Conservation (phyloP, 1,284 basidiomycete genomes). For the Bjerkandera adusta region DNA sequence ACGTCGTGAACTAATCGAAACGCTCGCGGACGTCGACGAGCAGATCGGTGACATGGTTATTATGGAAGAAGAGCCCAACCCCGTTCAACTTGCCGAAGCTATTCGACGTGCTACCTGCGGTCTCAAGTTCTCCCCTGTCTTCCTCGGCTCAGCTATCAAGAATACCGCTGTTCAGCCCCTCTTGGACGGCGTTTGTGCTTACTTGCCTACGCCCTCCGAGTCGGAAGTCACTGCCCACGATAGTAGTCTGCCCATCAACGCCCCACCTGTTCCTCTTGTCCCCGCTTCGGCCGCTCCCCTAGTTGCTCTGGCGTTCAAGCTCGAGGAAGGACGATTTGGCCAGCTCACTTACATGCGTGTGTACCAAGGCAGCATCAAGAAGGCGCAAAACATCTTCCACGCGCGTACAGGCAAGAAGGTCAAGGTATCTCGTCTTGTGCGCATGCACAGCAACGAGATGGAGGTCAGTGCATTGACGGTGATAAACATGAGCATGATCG, state of each 20-base stretch:
- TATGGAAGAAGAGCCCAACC: conserved; percentile 77
- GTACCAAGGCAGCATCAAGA: conserved; percentile 92
- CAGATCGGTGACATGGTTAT: conserved; percentile 91
- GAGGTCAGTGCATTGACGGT: conserved; percentile 51
- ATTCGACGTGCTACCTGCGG: conserved; percentile 88
- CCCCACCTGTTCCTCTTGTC: conserved; percentile 72
- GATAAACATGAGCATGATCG: neutral
- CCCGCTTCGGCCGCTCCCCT: conserved; percentile 86
- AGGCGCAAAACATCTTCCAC: conserved; percentile 87
- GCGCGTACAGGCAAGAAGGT: conserved; percentile 96
- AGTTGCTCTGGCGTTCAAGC: conserved; percentile 96
- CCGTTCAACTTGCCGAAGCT: conserved; percentile 76
- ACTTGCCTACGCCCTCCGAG: conserved; percentile 91
- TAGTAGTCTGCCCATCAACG: conserved; percentile 61
- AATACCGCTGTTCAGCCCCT: conserved; percentile 96
- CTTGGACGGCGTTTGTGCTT: conserved; percentile 94
- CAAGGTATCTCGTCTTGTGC: conserved; percentile 95
- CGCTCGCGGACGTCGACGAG: conserved; percentile 96
- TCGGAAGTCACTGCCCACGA: conserved; percentile 83
- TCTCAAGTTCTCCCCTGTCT: conserved; percentile 95
- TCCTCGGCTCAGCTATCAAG: conserved; percentile 97
- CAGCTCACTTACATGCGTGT: conserved; percentile 99
- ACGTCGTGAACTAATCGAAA: conserved; percentile 89
- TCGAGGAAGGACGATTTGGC: conserved; percentile 96
- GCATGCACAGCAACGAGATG: conserved; percentile 99